Evolutionary conservation across 73 alveolate genomes (phyloP).

Genomic region (Stentor coeruleus): DNA sequence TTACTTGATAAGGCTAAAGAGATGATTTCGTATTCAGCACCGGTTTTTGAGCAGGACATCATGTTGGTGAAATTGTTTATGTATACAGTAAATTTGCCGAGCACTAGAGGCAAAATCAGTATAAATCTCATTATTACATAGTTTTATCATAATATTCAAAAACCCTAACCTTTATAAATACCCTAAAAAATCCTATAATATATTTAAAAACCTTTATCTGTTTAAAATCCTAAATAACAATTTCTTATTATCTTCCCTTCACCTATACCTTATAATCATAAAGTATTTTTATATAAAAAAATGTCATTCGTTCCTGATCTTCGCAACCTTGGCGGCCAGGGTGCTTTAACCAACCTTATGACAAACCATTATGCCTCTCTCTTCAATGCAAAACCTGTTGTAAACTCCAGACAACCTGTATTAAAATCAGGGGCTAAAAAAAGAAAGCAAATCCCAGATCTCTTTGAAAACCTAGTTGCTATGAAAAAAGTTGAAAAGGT

Average conservation of each 20-base stretch:
- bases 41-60: neutral
- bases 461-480: neutral
- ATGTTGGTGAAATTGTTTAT: neutral
- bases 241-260: too few relatives aligned
- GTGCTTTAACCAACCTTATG: neutral
- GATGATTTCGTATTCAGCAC: neutral
- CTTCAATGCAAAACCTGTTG: slow-evolving; percentile 12
- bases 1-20: neutral
- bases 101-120: too few relatives aligned
- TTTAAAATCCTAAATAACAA: too few relatives aligned
- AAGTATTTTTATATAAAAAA: too few relatives aligned
- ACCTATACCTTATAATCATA: too few relatives aligned
- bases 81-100: neutral
- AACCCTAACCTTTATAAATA: too few relatives aligned
- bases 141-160: too few relatives aligned
- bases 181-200: too few relatives aligned
- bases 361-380: slow-evolving; percentile 10
- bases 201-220: too few relatives aligned
- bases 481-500: neutral
- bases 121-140: too few relatives aligned
- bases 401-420: neutral
- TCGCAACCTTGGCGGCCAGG: neutral
- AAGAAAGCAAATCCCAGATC: neutral
- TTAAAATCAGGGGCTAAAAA: neutral
- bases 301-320: neutral